Base-by-base conservation (phyloP, 495 filamentous ascomycete species). In the Xylaria bambusicola region DNA sequence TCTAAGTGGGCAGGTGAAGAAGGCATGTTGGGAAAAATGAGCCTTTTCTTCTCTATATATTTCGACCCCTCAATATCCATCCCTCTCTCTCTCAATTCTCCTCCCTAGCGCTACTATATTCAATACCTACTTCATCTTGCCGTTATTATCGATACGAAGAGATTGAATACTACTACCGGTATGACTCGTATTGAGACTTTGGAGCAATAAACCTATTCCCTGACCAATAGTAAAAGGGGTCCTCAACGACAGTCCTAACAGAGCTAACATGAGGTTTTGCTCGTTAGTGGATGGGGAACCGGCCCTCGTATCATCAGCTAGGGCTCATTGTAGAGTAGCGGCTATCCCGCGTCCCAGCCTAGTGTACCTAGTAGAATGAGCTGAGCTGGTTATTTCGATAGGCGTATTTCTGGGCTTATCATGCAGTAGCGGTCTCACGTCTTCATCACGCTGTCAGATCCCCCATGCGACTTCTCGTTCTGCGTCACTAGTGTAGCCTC, bases 381-480 rank as follows among this genome's bases (percentile, higher is more conserved):
- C 52, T 54, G 52, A 54, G 26, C 52, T 44, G 20, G 31, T 54
- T 29, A 42, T 42, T 54, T 54, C 38, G 52, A 54, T 54, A 54
- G 52, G 52, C 52, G 33, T 26, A 21, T 42, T 54, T 54, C n/a
- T 33, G 38, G 36, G 51, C 36, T 20, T 54, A 47, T 47, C 45
- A 27, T 29, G 45, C 21, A 24, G 45, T 29, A 47, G 45, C 12
- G 21, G 9, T 27, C 26, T 44, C 38, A 54, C 36, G 36, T 15
- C 36, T 15, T 38, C 13, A 13, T 38, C 15, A 6, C 36, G 36
- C 36, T 38, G 36, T 38, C 13, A 15, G 12, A 38, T 38, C 13
- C 15, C 15, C 36, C 36, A 38, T 38, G 36, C 51, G 36, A 27
- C 31, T 13, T 53, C 12, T 31, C 36, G 23, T 31, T 17, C 17